Conservation (phyloP, 176 grass and related monocot species). For the Lolium multiflorum region DNA sequence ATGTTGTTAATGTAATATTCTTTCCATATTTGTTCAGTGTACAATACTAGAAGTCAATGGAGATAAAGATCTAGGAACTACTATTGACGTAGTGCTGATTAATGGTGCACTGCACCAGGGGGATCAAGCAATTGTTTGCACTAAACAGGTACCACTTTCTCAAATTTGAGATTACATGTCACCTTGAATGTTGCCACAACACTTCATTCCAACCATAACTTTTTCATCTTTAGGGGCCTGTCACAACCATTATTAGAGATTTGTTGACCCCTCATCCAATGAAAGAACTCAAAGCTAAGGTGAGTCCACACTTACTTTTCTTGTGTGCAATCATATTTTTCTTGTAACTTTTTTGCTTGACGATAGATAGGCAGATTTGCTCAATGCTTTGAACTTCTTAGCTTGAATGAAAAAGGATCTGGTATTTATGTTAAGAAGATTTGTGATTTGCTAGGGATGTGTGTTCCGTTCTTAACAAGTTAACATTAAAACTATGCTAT, state of each 20-base stretch:
- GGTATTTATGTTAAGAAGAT: too few relatives aligned
- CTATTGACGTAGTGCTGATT: slow-evolving; percentile 70
- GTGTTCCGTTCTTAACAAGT: background rate
- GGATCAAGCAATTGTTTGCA: slow-evolving; percentile 78
- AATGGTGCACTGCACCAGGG: slow-evolving; percentile 73
- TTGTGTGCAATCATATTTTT: slow-evolving; percentile 9
- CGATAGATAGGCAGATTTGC: background rate
- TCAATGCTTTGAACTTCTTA: background rate
- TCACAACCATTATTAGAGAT: slow-evolving; percentile 69
- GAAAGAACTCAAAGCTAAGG: slow-evolving; percentile 81
- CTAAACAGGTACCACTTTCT: slow-evolving; percentile 62
- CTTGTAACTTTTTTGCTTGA: background rate
- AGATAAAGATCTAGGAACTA: slow-evolving; percentile 61
- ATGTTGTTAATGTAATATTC: slow-evolving; percentile 2
- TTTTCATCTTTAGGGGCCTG: slow-evolving; percentile 49
- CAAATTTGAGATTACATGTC: background rate
- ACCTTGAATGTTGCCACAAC: background rate
- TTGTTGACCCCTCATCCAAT: slow-evolving; percentile 74
- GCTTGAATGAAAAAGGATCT: background rate
- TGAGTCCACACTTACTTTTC: slow-evolving; percentile 10
- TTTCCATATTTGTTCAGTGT: slow-evolving; percentile 58
- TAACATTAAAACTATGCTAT: background rate
- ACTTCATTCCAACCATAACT: background rate
- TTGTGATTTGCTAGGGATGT: background rate
- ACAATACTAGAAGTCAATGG: slow-evolving; percentile 77